These are phyloP conservation scores for Aureobasidium leucospermi DNA, from an alignment of 2,329 filamentous ascomycete genomes.

Conservation along the genomic window DNA sequence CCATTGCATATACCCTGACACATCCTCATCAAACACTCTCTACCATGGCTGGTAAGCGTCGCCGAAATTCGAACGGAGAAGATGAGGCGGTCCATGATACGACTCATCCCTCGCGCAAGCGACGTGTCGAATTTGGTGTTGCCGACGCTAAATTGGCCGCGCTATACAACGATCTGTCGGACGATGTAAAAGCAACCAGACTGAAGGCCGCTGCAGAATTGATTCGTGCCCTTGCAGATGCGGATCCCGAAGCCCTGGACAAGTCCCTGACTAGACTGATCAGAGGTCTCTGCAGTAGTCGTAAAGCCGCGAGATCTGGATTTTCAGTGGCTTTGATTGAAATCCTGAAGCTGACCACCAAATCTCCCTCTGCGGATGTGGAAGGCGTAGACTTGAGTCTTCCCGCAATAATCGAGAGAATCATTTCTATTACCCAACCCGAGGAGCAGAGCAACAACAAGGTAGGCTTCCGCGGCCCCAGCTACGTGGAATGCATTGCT, in stretches of 20 bases:
- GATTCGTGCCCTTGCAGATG: constrained; percentile 34
- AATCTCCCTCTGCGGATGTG: constrained; percentile 5
- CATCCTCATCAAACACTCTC: constrained; percentile 14
- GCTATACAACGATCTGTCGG: constrained; percentile 41
- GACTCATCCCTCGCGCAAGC: constrained; percentile 21
- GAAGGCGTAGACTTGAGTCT: constrained; percentile 9
- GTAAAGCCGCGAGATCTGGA: constrained; percentile 79
- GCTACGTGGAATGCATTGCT: constrained; percentile 23
- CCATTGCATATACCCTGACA: constrained; percentile 9
- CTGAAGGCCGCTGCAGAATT: constrained; percentile 40
- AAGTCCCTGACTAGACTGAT: constrained; percentile 52
- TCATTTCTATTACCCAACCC: constrained; percentile 45
- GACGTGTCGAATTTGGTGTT: constrained; percentile 30
- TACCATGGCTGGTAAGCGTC: constrained; percentile 18
- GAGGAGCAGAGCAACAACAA: constrained; percentile 38
- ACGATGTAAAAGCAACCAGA: constrained; percentile 37
- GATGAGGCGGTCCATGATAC: constrained; percentile 7
- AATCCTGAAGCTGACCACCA: constrained; percentile 60
- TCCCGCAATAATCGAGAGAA: constrained; percentile 38
- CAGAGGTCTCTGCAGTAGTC: constrained; percentile 79
- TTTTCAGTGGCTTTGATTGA: constrained; percentile 87
- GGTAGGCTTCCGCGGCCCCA: constrained; percentile 29
- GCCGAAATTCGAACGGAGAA: constrained; percentile 12
- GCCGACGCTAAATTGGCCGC: constrained; percentile 36
- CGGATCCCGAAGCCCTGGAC: constrained; percentile 32